These are phyloP conservation scores for Leccinum variicolor DNA, from an alignment of 768 basidiomycete genomes.

Conservation along the genomic window DNA sequence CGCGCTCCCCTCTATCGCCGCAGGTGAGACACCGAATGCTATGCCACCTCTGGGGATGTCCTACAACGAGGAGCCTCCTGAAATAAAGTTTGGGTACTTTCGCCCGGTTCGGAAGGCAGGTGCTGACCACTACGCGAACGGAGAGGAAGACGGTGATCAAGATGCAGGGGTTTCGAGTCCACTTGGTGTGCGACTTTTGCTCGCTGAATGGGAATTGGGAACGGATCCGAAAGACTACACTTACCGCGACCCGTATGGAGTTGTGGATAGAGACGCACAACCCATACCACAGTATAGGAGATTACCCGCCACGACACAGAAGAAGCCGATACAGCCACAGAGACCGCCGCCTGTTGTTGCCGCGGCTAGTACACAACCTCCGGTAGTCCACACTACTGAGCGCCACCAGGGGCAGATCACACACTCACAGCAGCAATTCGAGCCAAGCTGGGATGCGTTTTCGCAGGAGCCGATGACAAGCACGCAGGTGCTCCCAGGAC, in stretches of 20 bases:
- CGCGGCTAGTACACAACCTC: slow-evolving; percentile 18
- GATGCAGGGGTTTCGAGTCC: slow-evolving; percentile 34
- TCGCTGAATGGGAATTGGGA: slow-evolving; percentile 68
- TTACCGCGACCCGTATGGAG: slow-evolving; percentile 56
- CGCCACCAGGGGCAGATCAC: slow-evolving; percentile 8
- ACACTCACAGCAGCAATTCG: slow-evolving; percentile 17
- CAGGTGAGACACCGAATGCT: slow-evolving; percentile 7
- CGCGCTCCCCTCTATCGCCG: slow-evolving; percentile 7
- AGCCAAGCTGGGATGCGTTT: slow-evolving; percentile 8
- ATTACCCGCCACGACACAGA: slow-evolving; percentile 16
- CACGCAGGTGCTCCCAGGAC: slow-evolving; percentile 72
- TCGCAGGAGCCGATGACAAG: slow-evolving; percentile 51
- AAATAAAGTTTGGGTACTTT: slow-evolving; percentile 60
- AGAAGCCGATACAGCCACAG: slow-evolving; percentile 22
- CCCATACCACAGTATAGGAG: slow-evolving; percentile 14
- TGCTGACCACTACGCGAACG: slow-evolving; percentile 27
- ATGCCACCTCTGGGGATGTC: slow-evolving; percentile 39
- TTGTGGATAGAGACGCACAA: slow-evolving; percentile 19
- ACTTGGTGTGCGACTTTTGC: slow-evolving; percentile 56
- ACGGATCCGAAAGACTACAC: slow-evolving; percentile 46
- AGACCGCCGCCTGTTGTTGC: slow-evolving; percentile 41
- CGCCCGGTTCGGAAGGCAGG: slow-evolving; percentile 41
- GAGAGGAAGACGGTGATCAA: slow-evolving; percentile 13
- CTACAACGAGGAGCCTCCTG: slow-evolving; percentile 52
- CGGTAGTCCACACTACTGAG: slow-evolving; percentile 8